A percentile compares a stretch with the other conserved stretches of the same genome.
These are phyloP conservation scores for Arctium minus DNA, from an alignment of 129 eudicot genomes.

Conservation along the genomic window DNA sequence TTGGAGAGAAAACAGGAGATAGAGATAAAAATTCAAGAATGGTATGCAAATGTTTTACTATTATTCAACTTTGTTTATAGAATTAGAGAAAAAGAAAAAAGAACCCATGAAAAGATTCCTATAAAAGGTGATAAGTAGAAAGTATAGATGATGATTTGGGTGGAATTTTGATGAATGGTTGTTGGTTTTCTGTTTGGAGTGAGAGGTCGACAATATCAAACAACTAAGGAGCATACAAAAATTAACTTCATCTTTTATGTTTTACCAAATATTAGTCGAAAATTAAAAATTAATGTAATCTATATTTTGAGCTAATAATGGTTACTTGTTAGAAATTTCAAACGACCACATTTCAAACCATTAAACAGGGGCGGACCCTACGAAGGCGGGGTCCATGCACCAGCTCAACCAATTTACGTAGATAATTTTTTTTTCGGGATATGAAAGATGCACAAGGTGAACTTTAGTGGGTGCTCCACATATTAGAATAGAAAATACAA, in stretches of 20 bases:
- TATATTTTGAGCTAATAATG: too few species aligned
- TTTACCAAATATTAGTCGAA: not conserved
- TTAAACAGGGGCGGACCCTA: too few species aligned
- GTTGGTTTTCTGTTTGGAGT: not conserved
- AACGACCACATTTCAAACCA: too few species aligned
- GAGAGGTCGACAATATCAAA: not conserved
- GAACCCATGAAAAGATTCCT: not conserved
- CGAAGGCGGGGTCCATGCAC: too few species aligned
- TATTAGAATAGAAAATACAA: too few species aligned
- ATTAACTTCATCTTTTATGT: not conserved
- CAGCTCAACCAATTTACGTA: too few species aligned
- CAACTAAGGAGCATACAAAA: not conserved
- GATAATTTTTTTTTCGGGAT: too few species aligned
- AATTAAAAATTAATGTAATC: too few species aligned
- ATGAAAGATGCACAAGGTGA: too few species aligned
- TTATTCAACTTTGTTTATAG: not conserved
- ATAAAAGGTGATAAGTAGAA: not conserved
- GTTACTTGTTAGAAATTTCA: too few species aligned
- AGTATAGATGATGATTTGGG: not conserved
- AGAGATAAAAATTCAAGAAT: conserved; percentile 1
- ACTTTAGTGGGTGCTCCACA: too few species aligned
- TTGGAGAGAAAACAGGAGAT: conserved; percentile 27
- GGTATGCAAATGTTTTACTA: not conserved
- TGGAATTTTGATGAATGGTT: not conserved
- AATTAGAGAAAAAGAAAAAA: not conserved